Percentiles rank a stretch among this genome's conserved stretches.
These are phyloP conservation scores for Pouteria campechiana DNA, from an alignment of 179 eudicot genomes.

Conservation along the genomic window DNA sequence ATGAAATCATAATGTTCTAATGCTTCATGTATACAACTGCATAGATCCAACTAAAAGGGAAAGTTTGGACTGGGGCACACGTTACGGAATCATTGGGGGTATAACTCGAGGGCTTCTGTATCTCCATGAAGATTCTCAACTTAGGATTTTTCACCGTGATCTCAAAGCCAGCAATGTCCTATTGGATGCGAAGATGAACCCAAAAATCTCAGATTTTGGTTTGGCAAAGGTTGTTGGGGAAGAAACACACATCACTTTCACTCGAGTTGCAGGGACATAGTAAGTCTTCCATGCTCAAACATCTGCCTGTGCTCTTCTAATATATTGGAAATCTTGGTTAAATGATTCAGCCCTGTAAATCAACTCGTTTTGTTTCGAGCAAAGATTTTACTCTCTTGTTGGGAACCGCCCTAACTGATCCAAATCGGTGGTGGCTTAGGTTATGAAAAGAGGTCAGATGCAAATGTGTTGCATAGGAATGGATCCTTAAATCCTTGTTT, in stretches of 20 bases:
- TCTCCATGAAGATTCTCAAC: conserved; percentile 18
- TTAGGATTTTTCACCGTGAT: conserved; percentile 16
- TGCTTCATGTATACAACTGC: neutral
- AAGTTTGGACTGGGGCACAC: conserved; percentile 9
- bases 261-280: conserved; percentile 11
- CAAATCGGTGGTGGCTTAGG: too few relatives aligned
- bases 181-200: conserved; percentile 13
- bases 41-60: conserved; percentile 1
- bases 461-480: too few relatives aligned
- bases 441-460: too few relatives aligned
- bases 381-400: too few relatives aligned
- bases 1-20: neutral
- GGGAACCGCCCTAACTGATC: too few relatives aligned
- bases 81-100: conserved; percentile 13
- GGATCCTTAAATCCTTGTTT: too few relatives aligned
- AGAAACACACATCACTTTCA: conserved; percentile 8
- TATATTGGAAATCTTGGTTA: too few relatives aligned
- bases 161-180: conserved; percentile 15
- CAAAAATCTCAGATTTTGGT: conserved; percentile 20
- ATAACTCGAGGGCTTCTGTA: conserved; percentile 12
- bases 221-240: conserved; percentile 13
- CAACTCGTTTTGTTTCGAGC: too few relatives aligned
- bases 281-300: neutral
- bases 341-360: too few relatives aligned
- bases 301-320: neutral